These are phyloP conservation scores for Papiliotrema terrestris DNA, from an alignment of 1,284 basidiomycete genomes.

Conservation along the genomic window DNA sequence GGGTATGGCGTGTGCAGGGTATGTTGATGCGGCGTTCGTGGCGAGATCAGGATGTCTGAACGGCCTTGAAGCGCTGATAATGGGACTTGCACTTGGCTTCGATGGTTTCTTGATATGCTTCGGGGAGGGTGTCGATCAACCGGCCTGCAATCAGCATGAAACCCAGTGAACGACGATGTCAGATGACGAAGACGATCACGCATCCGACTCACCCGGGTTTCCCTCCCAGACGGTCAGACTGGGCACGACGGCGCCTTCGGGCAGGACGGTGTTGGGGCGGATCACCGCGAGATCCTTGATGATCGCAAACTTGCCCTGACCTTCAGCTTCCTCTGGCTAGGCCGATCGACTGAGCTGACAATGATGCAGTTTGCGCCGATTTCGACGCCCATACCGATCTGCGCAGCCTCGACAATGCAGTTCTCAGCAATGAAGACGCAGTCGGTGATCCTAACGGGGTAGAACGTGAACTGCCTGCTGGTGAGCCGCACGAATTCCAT, in stretches of 20 bases:
- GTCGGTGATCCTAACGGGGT: conserved; percentile 95
- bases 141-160: conserved; percentile 56
- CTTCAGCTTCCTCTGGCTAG: not conserved
- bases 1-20: conserved; percentile 4
- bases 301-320: conserved; percentile 89
- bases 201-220: conserved; percentile 65
- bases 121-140: conserved; percentile 78
- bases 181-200: conserved; percentile 3
- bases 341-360: conserved; percentile 62
- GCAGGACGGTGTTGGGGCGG: conserved; percentile 76
- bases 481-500: not conserved
- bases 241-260: conserved; percentile 89
- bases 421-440: conserved; percentile 87
- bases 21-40: not conserved
- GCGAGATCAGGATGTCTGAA: not conserved
- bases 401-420: conserved; percentile 87
- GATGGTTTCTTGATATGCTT: conserved; percentile 78
- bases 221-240: conserved; percentile 82
- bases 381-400: conserved; percentile 88
- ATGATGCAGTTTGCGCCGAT: conserved; percentile 95
- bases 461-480: conserved; percentile 74
- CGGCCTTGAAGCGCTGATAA: conserved; percentile 62
- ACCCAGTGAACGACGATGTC: not conserved
- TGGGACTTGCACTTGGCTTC: conserved; percentile 74
- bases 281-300: conserved; percentile 89